Evolutionary conservation across 176 grass and related monocot genomes (phyloP).

Genomic region (Chrysopogon serrulatus): DNA sequence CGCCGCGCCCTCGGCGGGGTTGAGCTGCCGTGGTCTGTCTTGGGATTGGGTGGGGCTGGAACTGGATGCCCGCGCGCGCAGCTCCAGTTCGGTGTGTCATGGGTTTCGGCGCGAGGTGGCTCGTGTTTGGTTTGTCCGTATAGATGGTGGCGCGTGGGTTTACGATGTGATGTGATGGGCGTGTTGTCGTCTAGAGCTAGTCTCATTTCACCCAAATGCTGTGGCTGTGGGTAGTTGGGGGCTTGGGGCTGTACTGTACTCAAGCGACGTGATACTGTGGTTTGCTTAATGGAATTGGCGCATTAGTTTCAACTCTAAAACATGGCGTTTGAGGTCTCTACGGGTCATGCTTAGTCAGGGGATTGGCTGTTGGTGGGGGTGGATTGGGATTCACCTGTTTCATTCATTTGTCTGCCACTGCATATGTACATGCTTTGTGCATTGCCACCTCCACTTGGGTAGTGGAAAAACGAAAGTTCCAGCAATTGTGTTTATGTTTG

Average conservation of each 20-base stretch:
- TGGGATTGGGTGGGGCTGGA: neutral
- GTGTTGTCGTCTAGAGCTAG: neutral
- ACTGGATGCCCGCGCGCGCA: neutral
- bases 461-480: neutral
- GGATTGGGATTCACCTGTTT: neutral
- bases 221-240: neutral
- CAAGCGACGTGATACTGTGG: neutral
- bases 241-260: neutral
- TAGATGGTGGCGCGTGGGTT: neutral
- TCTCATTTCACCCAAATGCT: neutral
- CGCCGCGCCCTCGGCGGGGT: neutral
- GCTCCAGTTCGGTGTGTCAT: neutral
- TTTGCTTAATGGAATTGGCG: neutral
- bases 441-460: neutral
- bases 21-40: neutral
- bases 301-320: neutral
- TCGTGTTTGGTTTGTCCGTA: neutral
- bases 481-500: neutral
- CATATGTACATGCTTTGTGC: neutral
- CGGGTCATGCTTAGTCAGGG: neutral
- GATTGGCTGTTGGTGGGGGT: too few species aligned
- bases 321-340: neutral
- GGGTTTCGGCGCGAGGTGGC: neutral
- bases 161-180: neutral
- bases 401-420: neutral